phyloP scores from a whole-genome alignment of 2,329 filamentous ascomycete species.

The Pseudocercospora fuligena region DNA sequence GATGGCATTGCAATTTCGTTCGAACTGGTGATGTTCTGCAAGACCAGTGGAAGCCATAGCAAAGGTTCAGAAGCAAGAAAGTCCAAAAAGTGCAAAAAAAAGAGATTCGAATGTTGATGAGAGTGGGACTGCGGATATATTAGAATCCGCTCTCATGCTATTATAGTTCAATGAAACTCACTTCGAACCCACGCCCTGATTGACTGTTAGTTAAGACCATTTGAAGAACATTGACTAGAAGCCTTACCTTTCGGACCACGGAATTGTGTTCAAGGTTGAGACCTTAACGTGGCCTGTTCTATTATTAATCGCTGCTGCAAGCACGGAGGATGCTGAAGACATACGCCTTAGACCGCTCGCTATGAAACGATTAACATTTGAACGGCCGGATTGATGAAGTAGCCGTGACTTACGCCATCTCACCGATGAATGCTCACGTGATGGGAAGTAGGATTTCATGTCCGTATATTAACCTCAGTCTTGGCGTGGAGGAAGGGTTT shows the following conservation, averaged over 20 bases:
- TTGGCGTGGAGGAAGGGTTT: too few relatives aligned
- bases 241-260: conserved; percentile 38
- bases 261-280: conserved; percentile 18
- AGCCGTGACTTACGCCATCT: conserved; percentile 14
- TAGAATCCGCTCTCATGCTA: too few relatives aligned
- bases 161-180: neutral
- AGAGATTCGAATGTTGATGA: conserved; percentile 28
- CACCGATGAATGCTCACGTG: conserved; percentile 10
- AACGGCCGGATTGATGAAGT: neutral
- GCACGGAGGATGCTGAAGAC: conserved; percentile 16
- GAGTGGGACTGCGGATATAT: conserved; percentile 27
- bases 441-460: neutral
- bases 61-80: neutral
- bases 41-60: neutral
- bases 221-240: neutral
- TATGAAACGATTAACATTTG: neutral
- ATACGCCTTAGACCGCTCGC: conserved; percentile 39
- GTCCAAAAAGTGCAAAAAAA: conserved; percentile 1
- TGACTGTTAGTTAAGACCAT: too few relatives aligned
- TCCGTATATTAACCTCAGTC: neutral
- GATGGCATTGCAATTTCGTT: too few relatives aligned
- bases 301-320: neutral
- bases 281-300: conserved; percentile 30
- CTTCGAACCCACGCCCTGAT: conserved; percentile 32
- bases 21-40: too few relatives aligned